phyloP scores from a whole-genome alignment of 2,329 filamentous ascomycete species.

The Botrytis fabae region DNA sequence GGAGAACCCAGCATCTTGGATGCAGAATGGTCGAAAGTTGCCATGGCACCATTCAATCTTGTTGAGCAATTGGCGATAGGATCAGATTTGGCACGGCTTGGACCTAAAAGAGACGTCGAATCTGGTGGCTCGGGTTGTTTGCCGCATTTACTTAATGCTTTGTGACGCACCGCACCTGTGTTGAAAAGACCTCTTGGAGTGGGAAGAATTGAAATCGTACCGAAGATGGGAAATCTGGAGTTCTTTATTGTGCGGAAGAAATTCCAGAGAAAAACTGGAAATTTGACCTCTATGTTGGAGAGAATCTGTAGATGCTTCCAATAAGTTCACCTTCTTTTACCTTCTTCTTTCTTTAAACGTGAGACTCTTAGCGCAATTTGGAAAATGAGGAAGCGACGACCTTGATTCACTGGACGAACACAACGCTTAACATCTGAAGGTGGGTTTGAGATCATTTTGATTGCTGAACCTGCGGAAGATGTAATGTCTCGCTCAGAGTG shows the following conservation, averaged over 20 bases:
- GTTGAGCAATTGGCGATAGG: background rate
- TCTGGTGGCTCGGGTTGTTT: background rate
- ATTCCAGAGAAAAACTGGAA: background rate
- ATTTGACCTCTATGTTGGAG: background rate
- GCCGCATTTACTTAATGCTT: background rate
- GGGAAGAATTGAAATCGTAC: background rate
- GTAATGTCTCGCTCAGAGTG: too few species aligned
- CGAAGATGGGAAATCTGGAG: background rate
- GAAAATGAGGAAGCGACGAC: background rate
- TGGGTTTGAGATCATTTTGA: too few species aligned
- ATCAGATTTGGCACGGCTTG: background rate
- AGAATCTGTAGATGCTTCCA: accelerated
- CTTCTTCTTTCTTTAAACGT: background rate
- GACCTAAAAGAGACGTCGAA: background rate
- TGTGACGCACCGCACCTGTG: background rate
- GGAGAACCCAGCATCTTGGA: background rate
- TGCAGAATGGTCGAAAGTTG: background rate
- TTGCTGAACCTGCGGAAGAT: background rate
- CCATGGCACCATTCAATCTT: background rate
- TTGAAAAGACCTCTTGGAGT: background rate
- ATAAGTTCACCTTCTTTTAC: too few species aligned
- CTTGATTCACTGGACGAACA: background rate
- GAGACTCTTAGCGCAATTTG: too few species aligned
- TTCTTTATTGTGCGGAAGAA: background rate
- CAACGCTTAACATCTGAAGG: background rate